Evolutionary conservation across 352 stramenopile species (phyloP).

Genomic region (Aphanomyces stellatus): DNA sequence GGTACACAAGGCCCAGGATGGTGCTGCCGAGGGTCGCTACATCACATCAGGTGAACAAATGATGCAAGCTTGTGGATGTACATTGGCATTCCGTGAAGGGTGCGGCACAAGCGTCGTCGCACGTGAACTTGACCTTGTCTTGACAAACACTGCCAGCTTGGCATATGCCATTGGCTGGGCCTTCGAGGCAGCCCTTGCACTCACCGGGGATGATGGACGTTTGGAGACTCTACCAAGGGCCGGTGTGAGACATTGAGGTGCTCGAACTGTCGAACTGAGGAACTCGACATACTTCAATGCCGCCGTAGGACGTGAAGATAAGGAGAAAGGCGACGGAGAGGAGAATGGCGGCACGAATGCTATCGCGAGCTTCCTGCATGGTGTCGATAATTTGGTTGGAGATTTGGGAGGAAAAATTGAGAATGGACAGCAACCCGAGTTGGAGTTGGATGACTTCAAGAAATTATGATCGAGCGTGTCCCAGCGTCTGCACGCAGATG

Average conservation of each 20-base stretch:
- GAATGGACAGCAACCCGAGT: too few species aligned
- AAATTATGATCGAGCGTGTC: too few species aligned
- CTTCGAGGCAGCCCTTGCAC: not conserved
- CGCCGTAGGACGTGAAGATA: slow-evolving; percentile 13
- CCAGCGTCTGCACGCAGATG: too few species aligned
- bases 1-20: slow-evolving; percentile 11
- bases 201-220: slow-evolving; percentile 14
- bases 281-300: not conserved
- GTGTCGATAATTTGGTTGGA: too few species aligned
- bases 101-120: not conserved
- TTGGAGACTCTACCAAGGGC: slow-evolving; percentile 7
- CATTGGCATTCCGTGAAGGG: slow-evolving; percentile 5
- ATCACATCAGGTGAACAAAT: not conserved
- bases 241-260: too few species aligned
- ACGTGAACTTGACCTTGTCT: not conserved
- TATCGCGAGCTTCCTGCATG: not conserved
- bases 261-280: not conserved
- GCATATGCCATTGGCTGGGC: not conserved
- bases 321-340: slow-evolving; percentile 6
- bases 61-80: not conserved
- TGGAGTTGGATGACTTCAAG: too few species aligned
- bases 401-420: too few species aligned
- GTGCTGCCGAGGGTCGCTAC: slow-evolving; percentile 13
- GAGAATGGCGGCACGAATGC: not conserved
- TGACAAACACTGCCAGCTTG: not conserved